Percentiles rank a stretch among this genome's conserved stretches.
Conservation (phyloP, 495 filamentous ascomycete genomes). For the Xylaria scruposa region DNA sequence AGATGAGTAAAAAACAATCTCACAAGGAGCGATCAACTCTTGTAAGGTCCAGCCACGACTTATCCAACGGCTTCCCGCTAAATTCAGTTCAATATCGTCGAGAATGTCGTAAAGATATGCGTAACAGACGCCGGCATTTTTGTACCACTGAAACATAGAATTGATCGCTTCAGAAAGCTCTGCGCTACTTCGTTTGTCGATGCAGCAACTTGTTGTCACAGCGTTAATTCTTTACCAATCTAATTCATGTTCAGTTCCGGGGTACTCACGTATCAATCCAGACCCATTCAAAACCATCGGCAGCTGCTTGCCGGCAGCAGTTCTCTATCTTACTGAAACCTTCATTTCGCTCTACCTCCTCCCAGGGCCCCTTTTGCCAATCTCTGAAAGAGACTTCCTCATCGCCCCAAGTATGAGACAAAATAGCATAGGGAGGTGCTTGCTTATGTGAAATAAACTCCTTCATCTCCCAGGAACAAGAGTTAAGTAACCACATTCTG, state of each 20-base stretch:
- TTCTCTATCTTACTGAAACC: conserved; percentile 40
- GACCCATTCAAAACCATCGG: conserved; percentile 37
- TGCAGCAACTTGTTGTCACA: conserved; percentile 40
- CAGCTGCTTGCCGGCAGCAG: conserved; percentile 38
- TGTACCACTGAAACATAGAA: conserved; percentile 46
- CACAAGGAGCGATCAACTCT: conserved; percentile 41
- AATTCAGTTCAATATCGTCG: conserved; percentile 13
- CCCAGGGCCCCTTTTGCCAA: conserved; percentile 10
- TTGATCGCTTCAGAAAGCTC: conserved; percentile 41
- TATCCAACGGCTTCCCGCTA: conserved; percentile 42
- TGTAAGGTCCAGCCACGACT: conserved; percentile 52
- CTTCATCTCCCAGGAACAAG: conserved; percentile 26
- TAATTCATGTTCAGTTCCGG: neutral
- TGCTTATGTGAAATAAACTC: conserved; percentile 29
- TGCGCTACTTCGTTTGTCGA: conserved; percentile 47
- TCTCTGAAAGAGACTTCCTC: conserved; percentile 37
- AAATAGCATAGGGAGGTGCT: conserved; percentile 37
- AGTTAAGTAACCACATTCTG: conserved; percentile 31
- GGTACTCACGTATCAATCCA: conserved; percentile 46
- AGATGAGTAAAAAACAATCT: conserved; percentile 31
- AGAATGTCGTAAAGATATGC: conserved; percentile 45
- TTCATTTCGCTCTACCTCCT: conserved; percentile 27
- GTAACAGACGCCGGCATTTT: conserved; percentile 40
- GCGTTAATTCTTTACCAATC: neutral
- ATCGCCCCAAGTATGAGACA: conserved; percentile 41